Percentiles rank a stretch among this genome's conserved stretches.
These are phyloP conservation scores for Thozetella sp. DNA, from an alignment of 495 filamentous ascomycete genomes.

Conservation along the genomic window DNA sequence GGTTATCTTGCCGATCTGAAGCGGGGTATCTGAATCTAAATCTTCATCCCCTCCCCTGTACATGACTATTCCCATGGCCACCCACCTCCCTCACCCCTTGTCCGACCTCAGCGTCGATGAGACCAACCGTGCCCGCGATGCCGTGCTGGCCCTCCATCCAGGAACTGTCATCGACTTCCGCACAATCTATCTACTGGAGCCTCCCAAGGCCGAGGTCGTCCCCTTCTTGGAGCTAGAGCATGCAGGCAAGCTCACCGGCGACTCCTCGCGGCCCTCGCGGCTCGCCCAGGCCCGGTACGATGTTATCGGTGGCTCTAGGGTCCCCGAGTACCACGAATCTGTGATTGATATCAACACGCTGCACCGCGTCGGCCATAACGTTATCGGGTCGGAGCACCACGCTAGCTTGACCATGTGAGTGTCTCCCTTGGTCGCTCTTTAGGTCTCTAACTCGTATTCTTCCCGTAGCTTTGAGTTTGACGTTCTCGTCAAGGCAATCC, in stretches of 20 bases:
- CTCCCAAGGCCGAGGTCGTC: slow-evolving; percentile 56
- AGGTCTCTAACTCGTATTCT: no score
- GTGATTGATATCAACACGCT: slow-evolving; percentile 58
- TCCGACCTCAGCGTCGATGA: not conserved
- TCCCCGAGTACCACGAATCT: slow-evolving; percentile 62
- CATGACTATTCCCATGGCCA: no score
- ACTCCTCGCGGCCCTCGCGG: slow-evolving; percentile 50
- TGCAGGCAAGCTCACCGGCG: slow-evolving; percentile 28
- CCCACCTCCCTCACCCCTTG: not conserved
- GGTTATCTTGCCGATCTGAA: no score
- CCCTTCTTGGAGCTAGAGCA: slow-evolving; percentile 45
- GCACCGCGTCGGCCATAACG: slow-evolving; percentile 43
- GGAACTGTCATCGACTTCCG: slow-evolving; percentile 54
- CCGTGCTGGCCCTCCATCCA: slow-evolving; percentile 20
- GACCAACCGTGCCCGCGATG: slow-evolving; percentile 20
- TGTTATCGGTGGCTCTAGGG: slow-evolving; percentile 54
- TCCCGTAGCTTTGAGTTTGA: slow-evolving; percentile 36
- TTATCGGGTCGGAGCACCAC: slow-evolving; percentile 41
- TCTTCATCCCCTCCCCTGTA: no score
- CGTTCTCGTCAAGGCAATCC: slow-evolving; percentile 61
- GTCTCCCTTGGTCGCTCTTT: no score
- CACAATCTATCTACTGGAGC: slow-evolving; percentile 63
- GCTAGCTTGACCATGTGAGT: not conserved
- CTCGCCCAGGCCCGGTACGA: slow-evolving; percentile 70
- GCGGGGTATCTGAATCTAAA: no score